Evolutionary conservation across 768 basidiomycete genomes (phyloP).

Genomic region (Kwoniella shandongensis): DNA sequence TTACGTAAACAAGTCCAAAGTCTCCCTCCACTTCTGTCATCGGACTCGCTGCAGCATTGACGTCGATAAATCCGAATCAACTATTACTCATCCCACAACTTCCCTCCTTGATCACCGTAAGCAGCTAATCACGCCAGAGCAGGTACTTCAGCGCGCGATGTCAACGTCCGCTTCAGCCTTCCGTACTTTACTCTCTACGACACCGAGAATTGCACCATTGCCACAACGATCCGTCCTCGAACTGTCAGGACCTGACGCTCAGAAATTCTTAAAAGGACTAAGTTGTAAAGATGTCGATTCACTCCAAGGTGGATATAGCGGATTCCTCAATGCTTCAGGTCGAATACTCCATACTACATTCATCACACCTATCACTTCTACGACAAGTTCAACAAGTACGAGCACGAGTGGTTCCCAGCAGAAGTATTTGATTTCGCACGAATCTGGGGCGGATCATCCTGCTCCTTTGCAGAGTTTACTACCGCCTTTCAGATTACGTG

Average conservation of each 20-base stretch:
- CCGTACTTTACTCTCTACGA: background rate
- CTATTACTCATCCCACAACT: too few relatives aligned
- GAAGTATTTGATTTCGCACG: conserved; percentile 62
- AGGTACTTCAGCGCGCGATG: too few relatives aligned
- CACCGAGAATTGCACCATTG: conserved; percentile 59
- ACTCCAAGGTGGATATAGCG: conserved; percentile 64
- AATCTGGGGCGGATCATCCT: conserved; percentile 35
- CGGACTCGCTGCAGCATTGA: too few relatives aligned
- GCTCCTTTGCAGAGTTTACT: conserved; percentile 54
- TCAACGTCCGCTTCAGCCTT: background rate
- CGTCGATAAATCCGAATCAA: too few relatives aligned
- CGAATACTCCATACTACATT: conserved; percentile 82
- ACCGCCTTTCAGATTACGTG: conserved; percentile 77
- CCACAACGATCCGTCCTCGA: conserved; percentile 69
- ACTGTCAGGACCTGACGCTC: conserved; percentile 74
- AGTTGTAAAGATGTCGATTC: conserved; percentile 60
- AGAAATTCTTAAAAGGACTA: conserved; percentile 78
- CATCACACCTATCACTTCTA: conserved; percentile 62
- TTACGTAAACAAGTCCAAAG: too few relatives aligned
- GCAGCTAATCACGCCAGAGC: too few relatives aligned
- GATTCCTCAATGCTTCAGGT: conserved; percentile 78
- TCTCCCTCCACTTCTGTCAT: too few relatives aligned
- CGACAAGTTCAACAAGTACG: conserved; percentile 23
- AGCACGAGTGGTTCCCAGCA: conserved; percentile 36
- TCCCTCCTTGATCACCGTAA: too few relatives aligned